Evolutionary conservation across 2,329 filamentous ascomycete genomes (phyloP).

Genomic region (Myotisia sp.): DNA sequence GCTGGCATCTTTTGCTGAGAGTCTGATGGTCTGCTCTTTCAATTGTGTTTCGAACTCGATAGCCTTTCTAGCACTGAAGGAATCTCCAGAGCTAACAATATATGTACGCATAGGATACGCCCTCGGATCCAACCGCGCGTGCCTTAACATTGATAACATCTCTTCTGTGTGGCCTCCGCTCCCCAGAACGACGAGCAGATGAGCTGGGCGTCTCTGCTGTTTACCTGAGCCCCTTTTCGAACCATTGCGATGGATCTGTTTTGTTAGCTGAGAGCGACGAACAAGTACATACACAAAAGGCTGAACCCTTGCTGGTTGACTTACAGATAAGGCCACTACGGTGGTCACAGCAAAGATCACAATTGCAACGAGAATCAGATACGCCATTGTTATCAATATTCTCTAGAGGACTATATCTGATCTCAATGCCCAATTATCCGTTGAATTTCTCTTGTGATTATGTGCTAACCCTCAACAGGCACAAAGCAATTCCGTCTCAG

Average conservation of each 20-base stretch:
- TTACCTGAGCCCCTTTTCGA: neutral
- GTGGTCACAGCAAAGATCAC: conserved; percentile 12
- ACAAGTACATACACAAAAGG: no score
- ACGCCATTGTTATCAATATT: neutral
- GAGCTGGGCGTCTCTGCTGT: conserved; percentile 26
- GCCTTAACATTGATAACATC: conserved; percentile 72
- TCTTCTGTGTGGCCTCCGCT: conserved; percentile 91
- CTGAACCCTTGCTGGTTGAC: no score
- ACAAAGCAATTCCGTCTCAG: no score
- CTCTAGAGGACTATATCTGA: neutral
- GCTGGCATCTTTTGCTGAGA: no score
- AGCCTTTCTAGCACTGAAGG: conserved; percentile 51
- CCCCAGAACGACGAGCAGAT: conserved; percentile 71
- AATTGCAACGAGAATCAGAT: neutral
- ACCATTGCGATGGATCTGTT: no score
- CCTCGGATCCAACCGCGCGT: conserved; percentile 34
- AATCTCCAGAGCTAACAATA: conserved; percentile 62
- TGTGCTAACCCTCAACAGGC: no score
- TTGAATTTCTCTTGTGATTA: neutral
- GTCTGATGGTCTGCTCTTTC: no score
- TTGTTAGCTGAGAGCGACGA: no score
- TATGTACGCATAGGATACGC: conserved; percentile 60
- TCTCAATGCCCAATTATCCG: neutral
- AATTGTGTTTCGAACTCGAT: conserved; percentile 47
- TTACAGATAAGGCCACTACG: conserved; percentile 18